Percentiles rank a stretch among this genome's conserved stretches.
These are phyloP conservation scores for Thymus quinquecostatus DNA, from an alignment of 257 asterid genomes.

Conservation along the genomic window DNA sequence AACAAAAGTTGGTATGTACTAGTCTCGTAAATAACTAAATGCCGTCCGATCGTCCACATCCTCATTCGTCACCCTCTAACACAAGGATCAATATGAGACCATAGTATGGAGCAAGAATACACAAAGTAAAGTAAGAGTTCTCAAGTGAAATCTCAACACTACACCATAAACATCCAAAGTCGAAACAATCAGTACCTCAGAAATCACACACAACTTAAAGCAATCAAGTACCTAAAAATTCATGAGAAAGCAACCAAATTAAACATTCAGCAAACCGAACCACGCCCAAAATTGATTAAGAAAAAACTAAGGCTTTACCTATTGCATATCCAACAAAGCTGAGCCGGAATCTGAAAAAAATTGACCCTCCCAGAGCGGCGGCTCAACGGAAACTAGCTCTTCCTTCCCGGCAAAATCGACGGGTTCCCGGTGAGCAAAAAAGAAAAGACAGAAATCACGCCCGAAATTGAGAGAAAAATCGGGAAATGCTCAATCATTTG, in stretches of 20 bases:
- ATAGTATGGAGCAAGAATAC: background rate
- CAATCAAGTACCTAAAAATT: background rate
- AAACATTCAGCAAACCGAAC: constrained; percentile 9
- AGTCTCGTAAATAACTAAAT: constrained; percentile 13
- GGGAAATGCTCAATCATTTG: background rate
- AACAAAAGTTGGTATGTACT: background rate
- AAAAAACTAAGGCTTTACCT: constrained; percentile 47
- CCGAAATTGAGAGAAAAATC: constrained; percentile 28
- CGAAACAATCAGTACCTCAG: constrained; percentile 14
- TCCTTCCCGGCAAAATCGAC: constrained; percentile 34
- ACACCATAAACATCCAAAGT: background rate
- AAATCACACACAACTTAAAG: constrained; percentile 1
- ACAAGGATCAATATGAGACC: constrained; percentile 15
- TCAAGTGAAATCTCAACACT: background rate
- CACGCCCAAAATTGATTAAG: background rate
- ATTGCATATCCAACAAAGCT: constrained; percentile 38
- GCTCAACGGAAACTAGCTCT: constrained; percentile 27
- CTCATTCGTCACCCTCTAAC: constrained; percentile 23
- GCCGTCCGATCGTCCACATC: background rate
- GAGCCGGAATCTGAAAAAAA: constrained; percentile 23
- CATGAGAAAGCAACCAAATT: background rate
- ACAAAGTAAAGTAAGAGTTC: background rate
- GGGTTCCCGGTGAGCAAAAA: constrained; percentile 11
- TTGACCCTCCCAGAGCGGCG: constrained; percentile 7
- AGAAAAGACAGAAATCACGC: background rate